Evolutionary conservation across 331 rosid species (phyloP).

Genomic region (Malus hybrid): DNA sequence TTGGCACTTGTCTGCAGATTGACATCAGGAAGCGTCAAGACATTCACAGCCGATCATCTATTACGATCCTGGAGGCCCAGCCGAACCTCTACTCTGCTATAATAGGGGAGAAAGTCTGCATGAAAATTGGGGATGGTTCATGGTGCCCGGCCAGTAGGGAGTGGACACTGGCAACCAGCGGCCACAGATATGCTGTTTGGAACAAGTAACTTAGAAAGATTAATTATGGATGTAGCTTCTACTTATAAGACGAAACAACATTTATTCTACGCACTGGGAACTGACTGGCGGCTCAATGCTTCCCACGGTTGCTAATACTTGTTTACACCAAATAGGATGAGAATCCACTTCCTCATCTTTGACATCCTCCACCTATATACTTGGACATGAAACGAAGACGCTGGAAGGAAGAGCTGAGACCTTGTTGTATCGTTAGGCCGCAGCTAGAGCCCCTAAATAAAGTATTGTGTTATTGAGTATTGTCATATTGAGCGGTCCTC

Average conservation of each 20-base stretch:
- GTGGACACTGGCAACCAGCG: conserved; percentile 70
- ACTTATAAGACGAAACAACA: background rate
- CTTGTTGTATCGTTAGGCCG: no score
- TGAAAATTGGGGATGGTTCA: conserved; percentile 83
- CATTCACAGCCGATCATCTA: conserved; percentile 65
- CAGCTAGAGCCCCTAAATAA: no score
- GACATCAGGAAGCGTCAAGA: conserved; percentile 65
- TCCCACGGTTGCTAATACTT: background rate
- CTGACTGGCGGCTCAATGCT: background rate
- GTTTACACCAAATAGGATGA: background rate
- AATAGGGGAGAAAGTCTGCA: conserved; percentile 64
- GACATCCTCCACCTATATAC: background rate
- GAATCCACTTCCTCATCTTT: background rate
- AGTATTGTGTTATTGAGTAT: no score
- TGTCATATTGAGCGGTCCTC: no score
- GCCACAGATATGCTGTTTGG: conserved; percentile 85
- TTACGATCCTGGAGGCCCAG: conserved; percentile 70
- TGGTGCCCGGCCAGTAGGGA: conserved; percentile 81
- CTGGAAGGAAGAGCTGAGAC: no score
- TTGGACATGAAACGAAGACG: no score
- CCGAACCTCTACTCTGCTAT: conserved; percentile 77
- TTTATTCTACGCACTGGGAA: background rate
- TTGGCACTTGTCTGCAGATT: conserved; percentile 41
- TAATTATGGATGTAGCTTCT: background rate
- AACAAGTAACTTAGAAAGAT: conserved; percentile 25